A percentile compares a stretch with the other conserved stretches of the same genome.
These are phyloP conservation scores for Lentinus tigrinus DNA, from an alignment of 768 basidiomycete species.

Conservation along the genomic window DNA sequence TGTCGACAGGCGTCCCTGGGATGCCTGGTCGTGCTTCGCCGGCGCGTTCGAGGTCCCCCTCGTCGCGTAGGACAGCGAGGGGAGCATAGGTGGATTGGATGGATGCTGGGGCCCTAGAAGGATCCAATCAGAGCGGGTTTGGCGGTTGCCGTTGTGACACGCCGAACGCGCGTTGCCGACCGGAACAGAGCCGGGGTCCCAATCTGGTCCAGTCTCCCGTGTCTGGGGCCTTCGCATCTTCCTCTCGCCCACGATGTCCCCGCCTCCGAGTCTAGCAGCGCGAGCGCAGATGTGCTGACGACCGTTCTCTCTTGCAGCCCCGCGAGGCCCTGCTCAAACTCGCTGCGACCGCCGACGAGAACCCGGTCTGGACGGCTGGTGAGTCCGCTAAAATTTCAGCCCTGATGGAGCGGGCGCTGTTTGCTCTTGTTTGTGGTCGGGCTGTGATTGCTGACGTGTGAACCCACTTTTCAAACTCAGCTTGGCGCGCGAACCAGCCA, in stretches of 20 bases:
- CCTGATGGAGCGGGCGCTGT: slow-evolving; percentile 33
- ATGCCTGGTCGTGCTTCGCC: background rate
- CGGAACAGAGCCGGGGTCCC: slow-evolving; percentile 17
- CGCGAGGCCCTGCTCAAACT: slow-evolving; percentile 96
- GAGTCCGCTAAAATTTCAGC: slow-evolving; percentile 35
- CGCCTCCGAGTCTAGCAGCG: background rate
- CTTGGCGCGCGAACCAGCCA: slow-evolving; percentile 85
- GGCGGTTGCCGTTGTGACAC: slow-evolving; percentile 21
- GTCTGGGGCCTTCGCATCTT: slow-evolving; percentile 13
- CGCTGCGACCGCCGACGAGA: slow-evolving; percentile 70
- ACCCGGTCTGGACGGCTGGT: slow-evolving; percentile 88
- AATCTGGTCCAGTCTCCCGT: slow-evolving; percentile 15
- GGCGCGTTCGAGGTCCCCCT: background rate
- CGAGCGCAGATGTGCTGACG: slow-evolving; percentile 4
- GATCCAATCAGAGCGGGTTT: slow-evolving; percentile 10
- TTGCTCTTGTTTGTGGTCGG: slow-evolving; percentile 40
- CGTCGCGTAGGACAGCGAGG: slow-evolving; percentile 1
- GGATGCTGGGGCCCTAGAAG: background rate
- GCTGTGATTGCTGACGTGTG: slow-evolving; percentile 35
- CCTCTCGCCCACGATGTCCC: slow-evolving; percentile 12
- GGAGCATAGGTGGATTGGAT: background rate
- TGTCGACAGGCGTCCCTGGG: background rate
- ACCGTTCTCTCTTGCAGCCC: slow-evolving; percentile 54
- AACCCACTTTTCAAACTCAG: slow-evolving; percentile 43
- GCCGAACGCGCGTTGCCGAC: slow-evolving; percentile 22